Conservation (phyloP, 208 protist genomes). For the Acanthamoeba lenticulata region DNA sequence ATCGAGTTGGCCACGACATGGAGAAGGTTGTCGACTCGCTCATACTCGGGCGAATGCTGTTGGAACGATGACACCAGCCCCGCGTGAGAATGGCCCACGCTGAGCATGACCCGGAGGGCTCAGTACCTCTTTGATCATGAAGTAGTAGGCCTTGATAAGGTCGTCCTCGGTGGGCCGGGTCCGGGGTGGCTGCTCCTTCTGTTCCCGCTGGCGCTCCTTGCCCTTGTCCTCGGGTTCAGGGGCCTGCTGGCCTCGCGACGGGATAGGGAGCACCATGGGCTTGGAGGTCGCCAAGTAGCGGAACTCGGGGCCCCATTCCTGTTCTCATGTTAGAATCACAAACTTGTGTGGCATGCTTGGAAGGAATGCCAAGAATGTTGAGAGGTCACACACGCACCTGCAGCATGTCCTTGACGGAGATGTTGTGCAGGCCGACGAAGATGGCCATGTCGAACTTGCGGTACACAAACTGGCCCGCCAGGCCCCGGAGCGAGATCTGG, state of each 20-base stretch:
- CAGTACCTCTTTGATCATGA: constrained; percentile 65
- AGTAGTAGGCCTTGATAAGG: constrained; percentile 60
- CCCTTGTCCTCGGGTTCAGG: background rate
- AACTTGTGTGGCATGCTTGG: background rate
- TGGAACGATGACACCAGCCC: no score
- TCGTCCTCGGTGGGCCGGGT: background rate
- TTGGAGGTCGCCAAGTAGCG: constrained; percentile 36
- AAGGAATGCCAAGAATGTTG: background rate
- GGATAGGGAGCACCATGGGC: constrained; percentile 31
- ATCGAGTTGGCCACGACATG: constrained; percentile 49
- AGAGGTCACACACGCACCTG: constrained; percentile 24
- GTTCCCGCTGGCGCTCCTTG: background rate
- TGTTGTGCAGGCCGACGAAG: constrained; percentile 54
- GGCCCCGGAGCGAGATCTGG: constrained; percentile 4
- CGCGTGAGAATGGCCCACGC: background rate
- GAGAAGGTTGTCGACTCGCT: constrained; percentile 48
- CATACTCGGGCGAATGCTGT: constrained; percentile 65
- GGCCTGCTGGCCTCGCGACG: background rate
- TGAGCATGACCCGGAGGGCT: background rate
- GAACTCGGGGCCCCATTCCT: constrained; percentile 52
- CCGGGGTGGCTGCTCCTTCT: background rate
- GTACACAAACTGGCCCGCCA: constrained; percentile 60
- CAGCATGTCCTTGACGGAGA: constrained; percentile 39
- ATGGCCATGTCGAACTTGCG: constrained; percentile 56
- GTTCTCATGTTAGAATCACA: background rate